These are phyloP conservation scores for Colletotrichum paranaense DNA, from an alignment of 2,329 filamentous ascomycete species.

Conservation along the genomic window DNA sequence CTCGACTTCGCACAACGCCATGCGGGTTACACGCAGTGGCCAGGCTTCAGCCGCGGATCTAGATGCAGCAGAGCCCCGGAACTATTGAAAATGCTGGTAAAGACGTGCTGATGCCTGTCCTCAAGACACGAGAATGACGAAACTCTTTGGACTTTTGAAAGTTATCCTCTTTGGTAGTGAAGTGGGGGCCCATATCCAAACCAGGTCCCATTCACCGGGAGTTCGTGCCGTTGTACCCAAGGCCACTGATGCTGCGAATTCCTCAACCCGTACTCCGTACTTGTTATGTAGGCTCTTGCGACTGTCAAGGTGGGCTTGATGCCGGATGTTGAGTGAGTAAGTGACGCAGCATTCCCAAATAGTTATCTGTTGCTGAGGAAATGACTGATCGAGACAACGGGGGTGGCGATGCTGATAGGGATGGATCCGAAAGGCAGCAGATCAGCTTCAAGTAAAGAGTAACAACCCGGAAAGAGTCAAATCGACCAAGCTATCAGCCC, in stretches of 20 bases:
- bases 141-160: background rate
- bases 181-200: background rate
- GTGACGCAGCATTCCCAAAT: background rate
- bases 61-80: background rate
- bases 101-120: background rate
- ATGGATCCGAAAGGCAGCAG: background rate
- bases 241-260: no score
- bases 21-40: background rate
- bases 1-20: background rate
- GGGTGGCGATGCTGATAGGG: slow-evolving; percentile 21
- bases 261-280: background rate
- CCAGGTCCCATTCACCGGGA: no score
- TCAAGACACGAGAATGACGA: background rate
- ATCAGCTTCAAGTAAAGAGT: background rate
- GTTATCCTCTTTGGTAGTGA: background rate
- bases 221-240: no score
- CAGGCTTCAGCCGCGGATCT: background rate
- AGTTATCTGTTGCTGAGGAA: background rate
- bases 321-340: slow-evolving; percentile 11
- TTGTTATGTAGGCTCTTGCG: background rate
- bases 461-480: background rate
- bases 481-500: background rate
- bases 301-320: slow-evolving; percentile 2
- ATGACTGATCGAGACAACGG: slow-evolving; percentile 20
- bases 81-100: background rate